These are phyloP conservation scores for Sporothrix schenckii DNA, from an alignment of 2,329 filamentous ascomycete species.

Conservation along the genomic window DNA sequence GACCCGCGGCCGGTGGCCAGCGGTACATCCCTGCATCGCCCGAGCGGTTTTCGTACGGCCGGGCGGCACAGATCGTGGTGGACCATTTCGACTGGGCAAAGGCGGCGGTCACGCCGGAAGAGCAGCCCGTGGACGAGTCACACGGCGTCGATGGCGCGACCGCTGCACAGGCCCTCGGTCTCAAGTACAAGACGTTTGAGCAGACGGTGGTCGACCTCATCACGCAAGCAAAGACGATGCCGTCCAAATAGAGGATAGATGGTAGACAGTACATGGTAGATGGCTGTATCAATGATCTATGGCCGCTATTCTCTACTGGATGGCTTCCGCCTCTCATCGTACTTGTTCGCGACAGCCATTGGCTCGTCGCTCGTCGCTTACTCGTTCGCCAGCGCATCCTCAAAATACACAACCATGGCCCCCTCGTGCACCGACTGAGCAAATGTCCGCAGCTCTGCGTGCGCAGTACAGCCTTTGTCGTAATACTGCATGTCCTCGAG, in stretches of 20 bases:
- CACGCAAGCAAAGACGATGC: conserved; percentile 22
- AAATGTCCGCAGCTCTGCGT: conserved; percentile 48
- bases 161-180: conserved; percentile 26
- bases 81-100: conserved; percentile 46
- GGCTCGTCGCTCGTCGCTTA: too few species aligned
- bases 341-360: neutral
- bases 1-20: conserved; percentile 36
- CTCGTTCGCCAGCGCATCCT: neutral
- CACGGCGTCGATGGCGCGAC: conserved; percentile 32
- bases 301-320: neutral
- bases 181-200: conserved; percentile 29
- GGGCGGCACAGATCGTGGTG: conserved; percentile 49
- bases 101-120: conserved; percentile 13
- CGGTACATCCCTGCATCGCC: conserved; percentile 43
- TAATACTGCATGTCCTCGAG: conserved; percentile 72
- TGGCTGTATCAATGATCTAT: neutral
- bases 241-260: neutral
- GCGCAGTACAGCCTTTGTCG: conserved; percentile 57
- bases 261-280: neutral
- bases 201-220: conserved; percentile 31
- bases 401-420: conserved; percentile 34
- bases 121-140: conserved; percentile 31
- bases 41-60: conserved; percentile 52
- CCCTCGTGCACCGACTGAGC: conserved; percentile 42
- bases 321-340: too few species aligned